Evolutionary conservation across 768 basidiomycete genomes (phyloP).

Genomic region (Tulasnella sp.): DNA sequence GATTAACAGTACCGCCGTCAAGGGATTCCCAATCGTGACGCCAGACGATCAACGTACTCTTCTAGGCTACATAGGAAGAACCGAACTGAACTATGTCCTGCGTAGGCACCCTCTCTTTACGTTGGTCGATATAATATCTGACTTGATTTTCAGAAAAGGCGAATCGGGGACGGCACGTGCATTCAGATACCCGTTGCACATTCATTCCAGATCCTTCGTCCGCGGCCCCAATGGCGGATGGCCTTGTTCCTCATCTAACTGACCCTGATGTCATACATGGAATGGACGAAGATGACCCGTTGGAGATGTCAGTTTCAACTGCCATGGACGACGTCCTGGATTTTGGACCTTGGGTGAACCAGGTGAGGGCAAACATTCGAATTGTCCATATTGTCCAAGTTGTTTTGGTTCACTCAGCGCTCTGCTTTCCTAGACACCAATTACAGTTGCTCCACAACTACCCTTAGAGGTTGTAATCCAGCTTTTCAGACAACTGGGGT

Average conservation of each 20-base stretch:
- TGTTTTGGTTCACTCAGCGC: neutral
- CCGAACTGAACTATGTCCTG: slow-evolving; percentile 77
- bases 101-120: slow-evolving; percentile 40
- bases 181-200: slow-evolving; percentile 59
- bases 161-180: slow-evolving; percentile 51
- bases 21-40: slow-evolving; percentile 86
- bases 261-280: slow-evolving; percentile 33
- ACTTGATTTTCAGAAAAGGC: slow-evolving; percentile 46
- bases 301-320: slow-evolving; percentile 42
- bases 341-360: slow-evolving; percentile 83
- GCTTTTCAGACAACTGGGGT: slow-evolving; percentile 97
- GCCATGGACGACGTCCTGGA: slow-evolving; percentile 32
- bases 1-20: slow-evolving; percentile 63
- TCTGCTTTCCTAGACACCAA: slow-evolving; percentile 60
- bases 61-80: slow-evolving; percentile 80
- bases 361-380: slow-evolving; percentile 44
- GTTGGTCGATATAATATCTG: neutral
- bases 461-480: slow-evolving; percentile 97
- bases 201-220: slow-evolving; percentile 45
- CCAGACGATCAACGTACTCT: slow-evolving; percentile 53
- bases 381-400: neutral
- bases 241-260: slow-evolving; percentile 37
- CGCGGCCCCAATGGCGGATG: slow-evolving; percentile 32
- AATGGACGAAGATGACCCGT: slow-evolving; percentile 59
- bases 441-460: slow-evolving; percentile 85